These are phyloP conservation scores for Euphorbia neoarborescens DNA, from an alignment of 441 rosid genomes.

Conservation along the genomic window DNA sequence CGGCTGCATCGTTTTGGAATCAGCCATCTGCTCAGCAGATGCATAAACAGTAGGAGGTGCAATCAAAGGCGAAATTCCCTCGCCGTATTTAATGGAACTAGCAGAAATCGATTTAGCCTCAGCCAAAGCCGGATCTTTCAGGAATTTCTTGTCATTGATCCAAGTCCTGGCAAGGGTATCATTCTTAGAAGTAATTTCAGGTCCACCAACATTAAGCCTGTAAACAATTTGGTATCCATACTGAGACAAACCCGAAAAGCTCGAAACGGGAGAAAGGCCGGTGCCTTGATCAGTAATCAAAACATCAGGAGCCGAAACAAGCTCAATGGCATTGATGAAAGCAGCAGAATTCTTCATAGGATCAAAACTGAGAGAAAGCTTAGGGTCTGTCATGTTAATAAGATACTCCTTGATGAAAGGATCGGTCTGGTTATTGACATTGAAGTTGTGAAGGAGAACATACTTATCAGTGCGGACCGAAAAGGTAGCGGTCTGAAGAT, in stretches of 20 bases:
- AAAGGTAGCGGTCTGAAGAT: conserved; percentile 49
- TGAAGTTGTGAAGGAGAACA: conserved; percentile 58
- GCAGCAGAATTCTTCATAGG: conserved; percentile 66
- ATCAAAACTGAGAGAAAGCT: conserved; percentile 39
- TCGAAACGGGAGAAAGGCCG: conserved; percentile 45
- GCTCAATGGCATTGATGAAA: conserved; percentile 71
- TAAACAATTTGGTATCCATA: conserved; percentile 49
- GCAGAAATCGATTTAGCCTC: conserved; percentile 31
- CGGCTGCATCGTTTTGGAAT: conserved; percentile 34
- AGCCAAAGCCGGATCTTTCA: conserved; percentile 40
- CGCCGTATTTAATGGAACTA: conserved; percentile 39
- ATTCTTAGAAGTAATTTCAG: conserved; percentile 49
- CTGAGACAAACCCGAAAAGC: conserved; percentile 32
- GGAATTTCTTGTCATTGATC: conserved; percentile 44
- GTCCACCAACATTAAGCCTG: conserved; percentile 66
- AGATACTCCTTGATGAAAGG: conserved; percentile 53
- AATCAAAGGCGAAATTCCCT: conserved; percentile 42
- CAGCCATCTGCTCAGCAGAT: conserved; percentile 55
- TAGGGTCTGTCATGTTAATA: conserved; percentile 38
- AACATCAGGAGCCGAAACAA: conserved; percentile 65
- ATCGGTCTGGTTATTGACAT: conserved; percentile 25
- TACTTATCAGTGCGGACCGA: conserved; percentile 43
- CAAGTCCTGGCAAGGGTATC: conserved; percentile 63
- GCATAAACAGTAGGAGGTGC: conserved; percentile 63
- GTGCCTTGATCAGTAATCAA: conserved; percentile 45